Percentiles rank a stretch among this genome's conserved stretches.
Evolutionary conservation across 345 rosid genomes (phyloP).

Genomic region (Corchorus capsularis): DNA sequence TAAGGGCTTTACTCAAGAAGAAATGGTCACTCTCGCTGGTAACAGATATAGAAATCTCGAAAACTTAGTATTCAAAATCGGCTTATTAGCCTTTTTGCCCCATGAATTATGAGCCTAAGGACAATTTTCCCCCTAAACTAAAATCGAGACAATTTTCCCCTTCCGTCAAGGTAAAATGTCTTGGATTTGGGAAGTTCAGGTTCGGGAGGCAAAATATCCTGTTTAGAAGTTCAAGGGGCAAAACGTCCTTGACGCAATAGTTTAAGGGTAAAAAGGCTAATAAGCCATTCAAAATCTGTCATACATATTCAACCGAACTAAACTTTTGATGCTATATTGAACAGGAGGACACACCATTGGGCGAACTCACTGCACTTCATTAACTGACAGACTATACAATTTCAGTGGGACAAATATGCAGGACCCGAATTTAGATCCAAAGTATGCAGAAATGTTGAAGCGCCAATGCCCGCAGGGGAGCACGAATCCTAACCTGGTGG

Average conservation of each 20-base stretch:
- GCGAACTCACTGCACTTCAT: conserved; percentile 51
- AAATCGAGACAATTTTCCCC: too few species aligned
- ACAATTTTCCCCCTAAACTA: too few species aligned
- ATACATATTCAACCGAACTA: background rate
- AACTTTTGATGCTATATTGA: background rate
- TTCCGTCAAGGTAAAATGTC: too few species aligned
- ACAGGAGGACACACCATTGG: conserved; percentile 67
- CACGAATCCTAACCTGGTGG: conserved; percentile 28
- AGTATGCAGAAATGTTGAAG: conserved; percentile 49
- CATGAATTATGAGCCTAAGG: too few species aligned
- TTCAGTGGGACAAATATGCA: conserved; percentile 38
- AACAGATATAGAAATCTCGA: background rate
- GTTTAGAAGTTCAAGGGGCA: too few species aligned
- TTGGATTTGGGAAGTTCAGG: too few species aligned
- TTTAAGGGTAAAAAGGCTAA: too few species aligned
- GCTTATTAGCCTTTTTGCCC: too few species aligned
- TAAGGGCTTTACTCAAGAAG: conserved; percentile 46
- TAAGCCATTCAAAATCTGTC: background rate
- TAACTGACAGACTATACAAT: conserved; percentile 47
- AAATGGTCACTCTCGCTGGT: conserved; percentile 61
- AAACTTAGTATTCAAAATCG: background rate
- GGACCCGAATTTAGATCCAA: conserved; percentile 48
- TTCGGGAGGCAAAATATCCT: too few species aligned
- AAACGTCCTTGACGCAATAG: too few species aligned
- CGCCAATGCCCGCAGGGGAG: conserved; percentile 37